phyloP scores from a whole-genome alignment of 371 early-diverging fungal species.

The Nosema granulosis region DNA sequence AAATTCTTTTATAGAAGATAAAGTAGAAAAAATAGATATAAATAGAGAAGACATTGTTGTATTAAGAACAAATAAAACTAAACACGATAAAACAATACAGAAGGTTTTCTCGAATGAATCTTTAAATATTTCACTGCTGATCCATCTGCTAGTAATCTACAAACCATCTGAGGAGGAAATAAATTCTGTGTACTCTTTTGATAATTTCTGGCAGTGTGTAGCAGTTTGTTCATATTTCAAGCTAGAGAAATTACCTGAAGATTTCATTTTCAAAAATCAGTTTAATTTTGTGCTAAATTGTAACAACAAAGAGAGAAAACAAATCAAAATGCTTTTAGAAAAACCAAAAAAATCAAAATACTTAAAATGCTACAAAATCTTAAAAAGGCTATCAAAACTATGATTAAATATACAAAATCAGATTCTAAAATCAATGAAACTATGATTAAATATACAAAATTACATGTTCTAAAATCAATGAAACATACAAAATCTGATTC shows the following conservation, averaged over 20 bases:
- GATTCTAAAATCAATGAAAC: too few species aligned
- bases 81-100: neutral
- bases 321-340: neutral
- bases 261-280: neutral
- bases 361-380: neutral
- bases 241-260: neutral
- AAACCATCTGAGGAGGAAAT: neutral
- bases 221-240: neutral
- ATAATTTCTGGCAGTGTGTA: neutral
- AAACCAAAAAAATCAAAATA: neutral
- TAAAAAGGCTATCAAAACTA: neutral
- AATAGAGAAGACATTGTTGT: neutral
- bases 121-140: neutral
- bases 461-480: too few species aligned
- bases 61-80: neutral
- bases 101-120: neutral
- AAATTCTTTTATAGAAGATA: neutral
- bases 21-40: neutral
- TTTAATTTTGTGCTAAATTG: constrained; percentile 11
- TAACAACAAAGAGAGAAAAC: neutral
- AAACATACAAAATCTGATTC: too few species aligned
- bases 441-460: too few species aligned
- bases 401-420: too few species aligned
- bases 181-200: neutral
- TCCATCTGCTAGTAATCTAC: neutral